Base-by-base conservation (phyloP, 129 eudicot species). In the Dittrichia graveolens region DNA sequence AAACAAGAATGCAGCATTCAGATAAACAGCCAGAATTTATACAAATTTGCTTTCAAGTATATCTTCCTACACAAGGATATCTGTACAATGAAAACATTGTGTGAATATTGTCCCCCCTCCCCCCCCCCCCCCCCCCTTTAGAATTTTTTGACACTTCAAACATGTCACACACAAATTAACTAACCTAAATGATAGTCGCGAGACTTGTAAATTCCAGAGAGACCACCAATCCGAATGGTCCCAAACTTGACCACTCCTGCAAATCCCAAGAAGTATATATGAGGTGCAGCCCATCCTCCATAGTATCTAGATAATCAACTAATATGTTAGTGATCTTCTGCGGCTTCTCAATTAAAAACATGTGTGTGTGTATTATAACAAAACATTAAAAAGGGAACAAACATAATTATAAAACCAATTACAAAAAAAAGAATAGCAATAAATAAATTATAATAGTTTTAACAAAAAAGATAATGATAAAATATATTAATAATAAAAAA, bases 271-370 rank as follows among this genome's bases (percentile, higher is more conserved):
- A 86, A 94, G 88, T 88, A 94, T 65, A 94, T 94, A 68, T 84
- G 57, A 56, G 97, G 99, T 42, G 99, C 99, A 18, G 86, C 94
- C 97, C 97, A 94, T 77, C 99, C 99, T 71, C 99, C 99, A 81
- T 94, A 90, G 77, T 90, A 94, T 84, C 99, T 94, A 82, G 59
- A 71, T 64, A 18, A 83, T 54, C 38, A 64, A 15, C 9, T 15
- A 57, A 64, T 16, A 41, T 41, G 66, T 80, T 65, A 80, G 76
- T 44, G 61, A 49, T 19, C 44, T 65, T 34, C 76, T 66, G 40
- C 19, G 67, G 72, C 66, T 61, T 63, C 65, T 75, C 66, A 34
- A 66, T 66, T 24, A 24, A 75, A 55, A 4, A 55, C 0, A 45
- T 18, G 31, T 24, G 31, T 24, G 31, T 24, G 31, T 2, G 31